Conservation (phyloP, 129 eudicot genomes). For the Tanacetum coccineum region DNA sequence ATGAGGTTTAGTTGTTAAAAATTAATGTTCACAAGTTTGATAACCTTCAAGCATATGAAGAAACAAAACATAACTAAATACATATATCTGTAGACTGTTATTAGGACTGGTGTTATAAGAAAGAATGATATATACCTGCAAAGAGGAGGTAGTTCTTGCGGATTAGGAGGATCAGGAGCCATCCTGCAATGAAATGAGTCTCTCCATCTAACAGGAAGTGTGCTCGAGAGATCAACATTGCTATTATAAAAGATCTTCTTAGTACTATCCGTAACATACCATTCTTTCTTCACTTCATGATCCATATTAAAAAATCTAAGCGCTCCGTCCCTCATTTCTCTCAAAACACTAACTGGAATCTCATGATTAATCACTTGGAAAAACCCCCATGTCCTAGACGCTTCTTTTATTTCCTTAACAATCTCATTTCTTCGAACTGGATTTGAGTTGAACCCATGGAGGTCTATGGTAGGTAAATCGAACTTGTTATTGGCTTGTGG, state of each 20-base stretch:
- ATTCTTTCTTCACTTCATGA: conserved; percentile 43
- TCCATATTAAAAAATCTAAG: conserved; percentile 49
- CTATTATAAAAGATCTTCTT: conserved; percentile 35
- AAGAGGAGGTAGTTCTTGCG: conserved; percentile 38
- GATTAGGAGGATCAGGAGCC: conserved; percentile 43
- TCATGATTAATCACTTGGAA: conserved; percentile 60
- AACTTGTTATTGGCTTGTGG: background rate
- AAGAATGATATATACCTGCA: conserved; percentile 40
- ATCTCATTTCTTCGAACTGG: conserved; percentile 12
- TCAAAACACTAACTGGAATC: conserved; percentile 34
- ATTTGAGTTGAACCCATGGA: conserved; percentile 17
- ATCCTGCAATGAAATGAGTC: conserved; percentile 39
- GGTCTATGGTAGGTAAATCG: conserved; percentile 34
- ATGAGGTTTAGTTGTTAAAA: no score
- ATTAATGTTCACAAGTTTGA: no score
- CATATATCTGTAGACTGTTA: no score
- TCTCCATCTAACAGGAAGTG: conserved; percentile 61
- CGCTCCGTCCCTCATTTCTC: conserved; percentile 46
- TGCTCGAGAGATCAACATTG: conserved; percentile 43
- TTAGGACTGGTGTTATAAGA: no score
- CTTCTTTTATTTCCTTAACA: conserved; percentile 27
- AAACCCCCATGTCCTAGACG: conserved; percentile 42
- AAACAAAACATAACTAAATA: no score
- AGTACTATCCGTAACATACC: conserved; percentile 40
- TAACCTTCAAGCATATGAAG: no score